phyloP scores from a whole-genome alignment of 805 yeast species.

The Metahyphopichia silvanorum region DNA sequence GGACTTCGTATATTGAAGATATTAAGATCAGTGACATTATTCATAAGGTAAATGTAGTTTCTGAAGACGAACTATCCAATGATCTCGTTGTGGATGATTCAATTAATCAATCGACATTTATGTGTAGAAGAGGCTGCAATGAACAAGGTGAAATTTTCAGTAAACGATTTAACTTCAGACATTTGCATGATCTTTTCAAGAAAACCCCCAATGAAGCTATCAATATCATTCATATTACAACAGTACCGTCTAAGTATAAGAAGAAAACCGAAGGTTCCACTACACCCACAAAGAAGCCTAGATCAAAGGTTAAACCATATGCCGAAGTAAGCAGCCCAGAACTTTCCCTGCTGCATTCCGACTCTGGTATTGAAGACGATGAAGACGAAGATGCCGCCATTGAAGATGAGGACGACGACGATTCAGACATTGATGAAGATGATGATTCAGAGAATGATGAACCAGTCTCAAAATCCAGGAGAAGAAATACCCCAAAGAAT shows the following conservation, averaged over 20 bases:
- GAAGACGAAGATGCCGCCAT: constrained; percentile 3
- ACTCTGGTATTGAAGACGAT: constrained; percentile 3
- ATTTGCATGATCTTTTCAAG: constrained; percentile 17
- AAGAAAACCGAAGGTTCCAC: constrained; percentile 3
- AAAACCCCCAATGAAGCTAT: constrained; percentile 26
- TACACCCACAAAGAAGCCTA: constrained; percentile 6
- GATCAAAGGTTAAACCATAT: constrained; percentile 6
- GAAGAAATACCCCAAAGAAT: constrained; percentile 1
- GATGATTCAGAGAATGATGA: constrained; percentile 7
- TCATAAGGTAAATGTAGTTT: constrained; percentile 43
- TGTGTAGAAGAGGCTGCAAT: constrained; percentile 44
- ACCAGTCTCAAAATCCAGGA: constrained; percentile 5
- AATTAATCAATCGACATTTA: constrained; percentile 23
- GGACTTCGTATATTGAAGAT: constrained; percentile 49
- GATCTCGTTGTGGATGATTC: constrained; percentile 35
- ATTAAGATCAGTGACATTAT: constrained; percentile 42
- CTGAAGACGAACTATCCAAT: constrained; percentile 26
- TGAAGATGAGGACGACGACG: constrained; percentile 7
- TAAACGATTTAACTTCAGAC: constrained; percentile 37
- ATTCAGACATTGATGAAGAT: constrained; percentile 8
- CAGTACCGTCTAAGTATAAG: constrained; percentile 23
- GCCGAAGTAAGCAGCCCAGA: constrained; percentile 10
- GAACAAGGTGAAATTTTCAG: constrained; percentile 29
- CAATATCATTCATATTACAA: constrained; percentile 22
- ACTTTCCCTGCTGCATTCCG: constrained; percentile 4